These are phyloP conservation scores for Termitomyces sp. DNA, from an alignment of 768 basidiomycete species.

Conservation along the genomic window DNA sequence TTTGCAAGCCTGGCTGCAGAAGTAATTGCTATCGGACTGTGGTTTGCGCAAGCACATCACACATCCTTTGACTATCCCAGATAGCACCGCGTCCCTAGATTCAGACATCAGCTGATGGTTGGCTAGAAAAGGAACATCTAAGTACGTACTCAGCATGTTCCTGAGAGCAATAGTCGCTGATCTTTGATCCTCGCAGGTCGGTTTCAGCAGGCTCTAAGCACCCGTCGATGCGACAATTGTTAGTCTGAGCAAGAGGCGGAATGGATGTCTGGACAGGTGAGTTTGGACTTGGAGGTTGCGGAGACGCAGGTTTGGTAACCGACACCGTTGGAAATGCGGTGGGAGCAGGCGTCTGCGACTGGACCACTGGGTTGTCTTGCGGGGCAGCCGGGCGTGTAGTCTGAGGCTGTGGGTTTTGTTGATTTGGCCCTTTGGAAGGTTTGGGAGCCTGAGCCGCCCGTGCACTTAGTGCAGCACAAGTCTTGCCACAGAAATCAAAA, in stretches of 20 bases:
- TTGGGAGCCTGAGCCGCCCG: conserved; percentile 12
- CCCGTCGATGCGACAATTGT: conserved; percentile 47
- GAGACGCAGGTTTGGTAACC: neutral
- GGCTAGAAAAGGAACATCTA: conserved; percentile 12
- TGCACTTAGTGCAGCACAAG: conserved; percentile 31
- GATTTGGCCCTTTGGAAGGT: neutral
- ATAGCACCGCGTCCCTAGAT: conserved; percentile 52
- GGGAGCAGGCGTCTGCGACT: neutral
- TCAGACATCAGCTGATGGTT: neutral
- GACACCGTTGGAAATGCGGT: neutral
- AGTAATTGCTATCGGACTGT: conserved; percentile 57
- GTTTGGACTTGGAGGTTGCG: conserved; percentile 10
- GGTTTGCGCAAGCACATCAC: conserved; percentile 63
- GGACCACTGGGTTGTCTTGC: conserved; percentile 21
- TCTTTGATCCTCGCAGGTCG: conserved; percentile 44
- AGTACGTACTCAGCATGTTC: conserved; percentile 55
- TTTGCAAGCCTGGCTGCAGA: conserved; percentile 54
- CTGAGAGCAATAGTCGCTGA: conserved; percentile 54
- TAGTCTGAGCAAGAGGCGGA: conserved; percentile 12
- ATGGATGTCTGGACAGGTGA: neutral
- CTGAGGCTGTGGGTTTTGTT: neutral
- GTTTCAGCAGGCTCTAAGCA: conserved; percentile 55
- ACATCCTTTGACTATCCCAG: conserved; percentile 47
- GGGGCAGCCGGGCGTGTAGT: neutral
- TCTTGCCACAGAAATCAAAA: conserved; percentile 62